Evolutionary conservation across 495 filamentous ascomycete species (phyloP).

Genomic region (Xylaria scruposa): DNA sequence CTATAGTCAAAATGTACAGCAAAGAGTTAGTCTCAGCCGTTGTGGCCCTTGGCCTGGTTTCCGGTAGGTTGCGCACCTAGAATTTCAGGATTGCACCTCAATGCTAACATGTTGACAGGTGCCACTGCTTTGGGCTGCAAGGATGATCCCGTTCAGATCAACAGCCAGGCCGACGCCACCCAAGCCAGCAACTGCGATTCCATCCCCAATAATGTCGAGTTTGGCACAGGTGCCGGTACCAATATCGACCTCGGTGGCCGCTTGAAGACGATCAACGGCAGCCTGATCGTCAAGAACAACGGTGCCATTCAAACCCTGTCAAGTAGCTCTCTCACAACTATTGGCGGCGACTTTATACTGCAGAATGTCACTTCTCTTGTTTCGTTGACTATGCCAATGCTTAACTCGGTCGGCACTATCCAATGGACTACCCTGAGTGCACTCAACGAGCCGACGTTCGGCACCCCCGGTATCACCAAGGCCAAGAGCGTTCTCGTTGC

Average conservation of each 20-base stretch:
- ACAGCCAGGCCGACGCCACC: slow-evolving; percentile 74
- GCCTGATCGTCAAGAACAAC: slow-evolving; percentile 67
- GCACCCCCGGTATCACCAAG: slow-evolving; percentile 62
- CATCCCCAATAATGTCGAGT: slow-evolving; percentile 73
- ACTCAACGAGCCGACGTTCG: slow-evolving; percentile 72
- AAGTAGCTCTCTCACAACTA: slow-evolving; percentile 52
- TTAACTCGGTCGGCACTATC: slow-evolving; percentile 63
- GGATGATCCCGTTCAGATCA: slow-evolving; percentile 62
- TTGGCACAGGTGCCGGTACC: too few species aligned
- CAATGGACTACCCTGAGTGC: slow-evolving; percentile 74
- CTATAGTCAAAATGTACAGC: slow-evolving; percentile 72
- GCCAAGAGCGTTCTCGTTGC: slow-evolving; percentile 72
- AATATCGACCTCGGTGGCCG: slow-evolving; percentile 59
- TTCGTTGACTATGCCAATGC: slow-evolving; percentile 46
- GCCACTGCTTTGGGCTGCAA: slow-evolving; percentile 49
- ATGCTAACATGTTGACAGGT: slow-evolving; percentile 30
- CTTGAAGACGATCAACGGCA: slow-evolving; percentile 67
- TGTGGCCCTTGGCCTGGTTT: slow-evolving; percentile 63
- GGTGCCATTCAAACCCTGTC: slow-evolving; percentile 61
- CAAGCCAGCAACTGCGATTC: slow-evolving; percentile 69
- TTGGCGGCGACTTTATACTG: slow-evolving; percentile 65
- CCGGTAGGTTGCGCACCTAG: slow-evolving; percentile 62
- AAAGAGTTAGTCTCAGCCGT: slow-evolving; percentile 76
- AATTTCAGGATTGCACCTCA: slow-evolving; percentile 4
- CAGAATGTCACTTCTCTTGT: slow-evolving; percentile 68